Conservation (phyloP, 2,329 filamentous ascomycete species). For the Aspergillus felis region DNA sequence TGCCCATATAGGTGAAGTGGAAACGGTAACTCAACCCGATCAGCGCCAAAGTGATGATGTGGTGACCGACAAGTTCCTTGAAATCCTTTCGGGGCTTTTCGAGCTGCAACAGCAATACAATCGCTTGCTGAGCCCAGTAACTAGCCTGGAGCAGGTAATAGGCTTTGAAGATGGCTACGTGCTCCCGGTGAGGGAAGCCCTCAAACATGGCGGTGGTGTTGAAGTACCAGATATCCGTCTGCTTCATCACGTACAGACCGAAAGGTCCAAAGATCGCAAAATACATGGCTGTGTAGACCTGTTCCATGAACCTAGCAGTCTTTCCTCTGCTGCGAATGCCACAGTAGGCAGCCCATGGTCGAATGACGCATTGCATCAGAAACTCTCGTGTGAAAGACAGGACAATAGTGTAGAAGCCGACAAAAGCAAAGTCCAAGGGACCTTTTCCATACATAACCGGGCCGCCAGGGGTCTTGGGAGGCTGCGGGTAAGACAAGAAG, state of each 20-base stretch:
- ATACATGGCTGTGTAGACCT: slow-evolving; percentile 90
- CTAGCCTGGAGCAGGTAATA: slow-evolving; percentile 93
- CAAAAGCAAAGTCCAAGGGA: slow-evolving; percentile 78
- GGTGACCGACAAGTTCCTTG: slow-evolving; percentile 86
- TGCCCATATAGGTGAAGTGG: slow-evolving; percentile 92
- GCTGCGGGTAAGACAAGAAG: slow-evolving; percentile 82
- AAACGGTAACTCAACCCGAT: slow-evolving; percentile 89
- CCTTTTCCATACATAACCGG: slow-evolving; percentile 80
- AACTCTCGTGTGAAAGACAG: slow-evolving; percentile 93
- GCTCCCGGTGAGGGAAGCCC: slow-evolving; percentile 75
- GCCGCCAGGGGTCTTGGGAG: slow-evolving; percentile 47
- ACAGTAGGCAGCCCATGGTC: slow-evolving; percentile 66
- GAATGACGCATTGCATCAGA: slow-evolving; percentile 85
- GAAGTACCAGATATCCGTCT: slow-evolving; percentile 94
- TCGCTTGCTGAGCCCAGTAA: slow-evolving; percentile 93
- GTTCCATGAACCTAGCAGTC: slow-evolving; percentile 91
- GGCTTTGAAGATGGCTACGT: slow-evolving; percentile 80
- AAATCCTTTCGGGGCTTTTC: slow-evolving; percentile 96
- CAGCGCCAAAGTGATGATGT: slow-evolving; percentile 80
- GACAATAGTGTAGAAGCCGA: slow-evolving; percentile 83
- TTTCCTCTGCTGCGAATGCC: slow-evolving; percentile 72
- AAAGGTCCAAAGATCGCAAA: slow-evolving; percentile 77
- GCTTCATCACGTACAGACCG: slow-evolving; percentile 85
- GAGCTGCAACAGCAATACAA: slow-evolving; percentile 79
- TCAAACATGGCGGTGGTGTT: slow-evolving; percentile 89